phyloP scores from a whole-genome alignment of 441 rosid genomes.

The Pelargonium cotyledonis region DNA sequence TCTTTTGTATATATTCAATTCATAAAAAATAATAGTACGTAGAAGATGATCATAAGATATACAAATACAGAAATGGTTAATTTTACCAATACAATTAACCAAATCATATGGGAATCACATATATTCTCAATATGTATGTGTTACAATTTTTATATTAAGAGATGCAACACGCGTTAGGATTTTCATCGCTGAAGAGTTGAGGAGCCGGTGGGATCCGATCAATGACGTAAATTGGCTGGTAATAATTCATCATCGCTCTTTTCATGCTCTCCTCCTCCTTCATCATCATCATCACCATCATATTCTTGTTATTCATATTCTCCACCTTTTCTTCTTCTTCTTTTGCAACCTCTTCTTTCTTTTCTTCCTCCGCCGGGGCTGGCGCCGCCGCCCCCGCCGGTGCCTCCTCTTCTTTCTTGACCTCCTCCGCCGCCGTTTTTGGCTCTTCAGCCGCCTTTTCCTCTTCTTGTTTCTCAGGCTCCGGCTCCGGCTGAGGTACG shows the following conservation, averaged over 20 bases:
- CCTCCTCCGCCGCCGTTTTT: constrained; percentile 28
- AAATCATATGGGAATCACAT: too few species aligned
- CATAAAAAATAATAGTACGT: too few species aligned
- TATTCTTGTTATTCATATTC: too few species aligned
- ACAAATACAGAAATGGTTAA: too few species aligned
- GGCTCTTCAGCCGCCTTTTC: constrained; percentile 27
- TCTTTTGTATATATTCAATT: too few species aligned
- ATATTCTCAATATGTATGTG: too few species aligned
- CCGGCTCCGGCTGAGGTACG: constrained; percentile 63
- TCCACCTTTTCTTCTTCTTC: too few species aligned
- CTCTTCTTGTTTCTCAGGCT: constrained; percentile 34
- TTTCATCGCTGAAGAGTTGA: constrained; percentile 89
- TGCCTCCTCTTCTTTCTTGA: constrained; percentile 24
- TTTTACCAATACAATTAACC: too few species aligned
- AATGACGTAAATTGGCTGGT: constrained; percentile 53
- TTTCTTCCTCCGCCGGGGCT: constrained; percentile 18
- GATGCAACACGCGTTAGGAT: constrained; percentile 85
- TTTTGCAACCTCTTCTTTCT: constrained; percentile 14
- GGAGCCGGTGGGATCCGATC: constrained; percentile 69
- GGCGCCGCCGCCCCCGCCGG: constrained; percentile 6
- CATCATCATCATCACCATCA: not conserved
- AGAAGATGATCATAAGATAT: too few species aligned
- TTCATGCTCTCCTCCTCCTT: constrained; percentile 48
- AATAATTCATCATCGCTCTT: constrained; percentile 52
- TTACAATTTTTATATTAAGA: too few species aligned